Conservation (phyloP, 2,329 filamentous ascomycete species). For the Emmonsiellopsis sp. region DNA sequence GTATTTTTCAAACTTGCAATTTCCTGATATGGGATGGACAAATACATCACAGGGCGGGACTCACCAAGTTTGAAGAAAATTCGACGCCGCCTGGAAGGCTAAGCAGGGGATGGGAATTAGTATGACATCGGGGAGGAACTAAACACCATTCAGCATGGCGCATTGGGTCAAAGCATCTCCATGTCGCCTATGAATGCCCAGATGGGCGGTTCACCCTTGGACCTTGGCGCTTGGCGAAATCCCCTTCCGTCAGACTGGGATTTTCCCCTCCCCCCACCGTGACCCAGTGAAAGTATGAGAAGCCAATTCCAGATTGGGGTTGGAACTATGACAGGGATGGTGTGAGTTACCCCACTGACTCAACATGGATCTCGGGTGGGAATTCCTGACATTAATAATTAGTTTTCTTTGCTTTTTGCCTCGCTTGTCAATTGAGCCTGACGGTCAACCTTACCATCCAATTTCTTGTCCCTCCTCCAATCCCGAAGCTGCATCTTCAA, state of each 20-base stretch:
- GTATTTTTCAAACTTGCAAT: constrained; percentile 1
- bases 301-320: background rate
- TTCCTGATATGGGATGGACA: constrained; percentile 1
- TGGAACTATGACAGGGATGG: background rate
- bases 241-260: constrained; percentile 1
- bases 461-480: background rate
- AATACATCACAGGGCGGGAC: background rate
- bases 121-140: background rate
- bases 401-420: background rate
- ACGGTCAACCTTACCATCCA: constrained; percentile 2
- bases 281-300: background rate
- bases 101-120: too few species aligned
- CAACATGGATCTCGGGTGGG: background rate
- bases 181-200: background rate
- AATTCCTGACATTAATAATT: background rate
- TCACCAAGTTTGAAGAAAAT: too few species aligned
- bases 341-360: background rate
- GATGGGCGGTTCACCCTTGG: constrained; percentile 1
- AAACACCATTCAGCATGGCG: background rate
- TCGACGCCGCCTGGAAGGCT: too few species aligned
- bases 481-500: background rate
- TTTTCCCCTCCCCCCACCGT: background rate
- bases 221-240: background rate
- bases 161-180: too few species aligned
- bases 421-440: background rate